Conservation (phyloP, 169 alveolate species). For the Toxoplasma gondii region DNA sequence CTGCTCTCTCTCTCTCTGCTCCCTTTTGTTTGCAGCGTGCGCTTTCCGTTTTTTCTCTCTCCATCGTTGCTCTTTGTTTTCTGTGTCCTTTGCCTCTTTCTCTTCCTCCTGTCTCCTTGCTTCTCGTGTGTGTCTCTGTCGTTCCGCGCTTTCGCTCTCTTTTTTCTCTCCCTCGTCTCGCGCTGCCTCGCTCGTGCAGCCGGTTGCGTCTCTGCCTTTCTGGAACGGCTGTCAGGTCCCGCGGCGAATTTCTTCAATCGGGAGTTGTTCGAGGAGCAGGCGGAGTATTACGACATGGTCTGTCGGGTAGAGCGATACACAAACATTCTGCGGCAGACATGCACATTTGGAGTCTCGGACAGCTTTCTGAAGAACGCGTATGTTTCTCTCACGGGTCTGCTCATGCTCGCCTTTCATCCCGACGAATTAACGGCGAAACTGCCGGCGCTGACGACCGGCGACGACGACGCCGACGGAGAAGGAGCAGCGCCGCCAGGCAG, state of each 20-base stretch:
- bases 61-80: no score
- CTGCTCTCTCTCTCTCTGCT: no score
- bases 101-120: neutral
- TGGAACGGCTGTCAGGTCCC: conserved; percentile 74
- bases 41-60: no score
- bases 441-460: conserved; percentile 48
- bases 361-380: conserved; percentile 77
- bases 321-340: conserved; percentile 82
- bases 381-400: conserved; percentile 71
- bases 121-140: neutral
- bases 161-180: neutral
- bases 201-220: neutral
- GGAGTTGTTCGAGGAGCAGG: conserved; percentile 87
- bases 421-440: conserved; percentile 65
- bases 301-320: conserved; percentile 88
- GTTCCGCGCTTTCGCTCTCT: neutral
- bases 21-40: no score
- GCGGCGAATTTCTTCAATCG: conserved; percentile 85
- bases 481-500: neutral
- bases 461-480: neutral
- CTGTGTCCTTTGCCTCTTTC: no score
- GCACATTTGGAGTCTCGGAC: conserved; percentile 83
- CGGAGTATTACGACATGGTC: conserved; percentile 90
- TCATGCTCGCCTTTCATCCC: conserved; percentile 60
- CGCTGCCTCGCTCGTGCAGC: neutral